Base-by-base conservation (phyloP, 208 protist genomes). In the Porcisia hertigi region DNA sequence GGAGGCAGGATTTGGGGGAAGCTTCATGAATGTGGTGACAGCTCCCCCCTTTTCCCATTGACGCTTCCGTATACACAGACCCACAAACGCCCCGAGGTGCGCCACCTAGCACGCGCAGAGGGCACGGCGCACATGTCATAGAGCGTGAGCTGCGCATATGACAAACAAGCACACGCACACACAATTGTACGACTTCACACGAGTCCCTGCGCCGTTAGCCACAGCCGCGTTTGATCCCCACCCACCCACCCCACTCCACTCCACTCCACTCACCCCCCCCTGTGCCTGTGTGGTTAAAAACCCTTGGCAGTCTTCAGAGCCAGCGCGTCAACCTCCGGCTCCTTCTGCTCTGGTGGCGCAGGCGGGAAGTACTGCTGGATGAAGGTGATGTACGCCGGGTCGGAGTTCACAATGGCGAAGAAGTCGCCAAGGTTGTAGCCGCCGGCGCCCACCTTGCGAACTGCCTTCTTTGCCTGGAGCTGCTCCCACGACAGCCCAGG, bases 291-390 rank as follows among this genome's bases (percentile, higher is more conserved):
- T 25, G 18, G 20, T 83, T 88, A 94, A 74, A 97, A 97, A 4
- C 93, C 93, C 73, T 97, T 97, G 34, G 84, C 89, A 4, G 87
- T 89, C 75, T 95, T 97, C 54, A 94, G 69, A 53, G 82, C 93
- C 30, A 97, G 79, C 4, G 79, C 93, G 77, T 97, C 93, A 49
- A 97, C 81, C 80, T 92, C 83, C 52, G 87, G 84, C 71, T 71
- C 80, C 84, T 94, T 95, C 84, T 84, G 75, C 75, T 88, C 84
- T 45, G 82, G 65, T 47, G 93, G 93, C 39, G 88, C 88, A 3
- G 84, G 84, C 1, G 93, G 93, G 71, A 95, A 97, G 86, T 97
- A 79, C 67, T 90, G 79, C 36, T 77, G 69, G 49, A 95, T 92
- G 55, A 97, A 97, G 16, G 73, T 76, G 43, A 95, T 82, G 74